Evolutionary conservation across 1,284 basidiomycete species (phyloP), one percentile per base, ranked within the genome.

Genomic region (Sporisorium graminicola): DNA sequence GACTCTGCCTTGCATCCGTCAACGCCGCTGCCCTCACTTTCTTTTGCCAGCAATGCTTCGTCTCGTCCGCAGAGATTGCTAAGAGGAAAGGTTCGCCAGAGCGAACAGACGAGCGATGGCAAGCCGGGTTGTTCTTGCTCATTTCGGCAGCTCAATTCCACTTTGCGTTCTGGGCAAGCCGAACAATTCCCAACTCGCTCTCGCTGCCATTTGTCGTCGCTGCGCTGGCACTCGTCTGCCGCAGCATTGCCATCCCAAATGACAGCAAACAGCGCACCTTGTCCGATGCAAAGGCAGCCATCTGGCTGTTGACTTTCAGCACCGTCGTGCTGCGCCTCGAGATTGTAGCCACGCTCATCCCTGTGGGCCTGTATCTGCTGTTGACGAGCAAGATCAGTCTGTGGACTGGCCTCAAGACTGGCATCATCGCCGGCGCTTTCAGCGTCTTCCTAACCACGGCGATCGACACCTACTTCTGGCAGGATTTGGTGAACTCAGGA

Each of bases 161-260:
- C 85, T 86, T 95, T 13, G 91, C 91, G 4, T 99, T 94, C 86
- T 99, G 94, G 91, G 92, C 94, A 87, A 91, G 94, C 4, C 88
- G 96, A 51, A 97, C 96, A 0, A 87, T 98, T 16, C 95, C 96
- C 0, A 99, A 99, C 86, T 95, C 95, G 90, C 91, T 95, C 72
- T 94, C 94, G 4, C 87, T 96, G 20, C 88, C 92, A 3, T 47
- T 93, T 91, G 92, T 58, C 91, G 91, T 63, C 72, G n/a, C 91
- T 18, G 89, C 92, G 0, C 86, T 89, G 12, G 91, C 87, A 49
- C 78, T 90, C 0, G 83, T 94, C 3, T 80, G 92, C 44, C 85
- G 89, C 26, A 65, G 58, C 33, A 43, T 71, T 13, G 58, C 51
- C 18, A 13, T n/a, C 5, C 14, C 2, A 18, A 13, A 18, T 18